Conservation (phyloP, 352 stramenopile species). For the Phytopythium chamaehyphon region DNA sequence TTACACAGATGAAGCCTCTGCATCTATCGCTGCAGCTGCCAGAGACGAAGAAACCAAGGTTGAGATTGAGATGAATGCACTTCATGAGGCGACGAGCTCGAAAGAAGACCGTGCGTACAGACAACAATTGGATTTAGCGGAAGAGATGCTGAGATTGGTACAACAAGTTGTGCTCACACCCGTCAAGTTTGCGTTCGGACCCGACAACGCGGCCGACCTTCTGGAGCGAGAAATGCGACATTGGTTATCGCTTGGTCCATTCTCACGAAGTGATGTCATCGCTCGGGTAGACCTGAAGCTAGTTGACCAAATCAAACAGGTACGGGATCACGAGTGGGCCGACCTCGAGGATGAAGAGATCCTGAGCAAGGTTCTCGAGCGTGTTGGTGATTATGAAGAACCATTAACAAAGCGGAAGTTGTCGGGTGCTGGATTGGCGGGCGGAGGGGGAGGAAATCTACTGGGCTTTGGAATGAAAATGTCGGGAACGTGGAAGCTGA, state of each 20-base stretch:
- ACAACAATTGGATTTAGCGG: conserved; percentile 49
- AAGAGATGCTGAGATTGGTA: conserved; percentile 60
- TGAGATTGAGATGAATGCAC: conserved; percentile 5
- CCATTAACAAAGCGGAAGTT: conserved; percentile 10
- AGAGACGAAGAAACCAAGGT: conserved; percentile 11
- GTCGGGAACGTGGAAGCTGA: conserved; percentile 63
- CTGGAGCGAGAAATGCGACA: conserved; percentile 75
- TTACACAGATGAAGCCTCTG: background rate
- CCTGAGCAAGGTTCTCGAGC: conserved; percentile 55
- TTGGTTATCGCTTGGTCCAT: conserved; percentile 67
- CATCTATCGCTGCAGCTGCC: background rate
- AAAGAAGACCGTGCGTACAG: conserved; percentile 19
- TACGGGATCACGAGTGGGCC: conserved; percentile 41
- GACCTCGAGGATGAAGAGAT: conserved; percentile 78
- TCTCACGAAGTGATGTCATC: conserved; percentile 63
- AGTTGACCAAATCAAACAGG: conserved; percentile 70
- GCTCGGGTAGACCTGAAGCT: conserved; percentile 66
- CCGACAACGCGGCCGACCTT: conserved; percentile 32
- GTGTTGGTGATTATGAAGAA: conserved; percentile 60
- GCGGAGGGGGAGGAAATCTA: conserved; percentile 12
- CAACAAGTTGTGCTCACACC: conserved; percentile 58
- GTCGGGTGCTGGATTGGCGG: conserved; percentile 1
- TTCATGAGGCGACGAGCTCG: conserved; percentile 1
- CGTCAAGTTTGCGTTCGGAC: conserved; percentile 33
- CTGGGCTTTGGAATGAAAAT: conserved; percentile 64